Evolutionary conservation across 345 rosid genomes (phyloP), one percentile per base, ranked within the genome.

Genomic region (Populus deltoides): DNA sequence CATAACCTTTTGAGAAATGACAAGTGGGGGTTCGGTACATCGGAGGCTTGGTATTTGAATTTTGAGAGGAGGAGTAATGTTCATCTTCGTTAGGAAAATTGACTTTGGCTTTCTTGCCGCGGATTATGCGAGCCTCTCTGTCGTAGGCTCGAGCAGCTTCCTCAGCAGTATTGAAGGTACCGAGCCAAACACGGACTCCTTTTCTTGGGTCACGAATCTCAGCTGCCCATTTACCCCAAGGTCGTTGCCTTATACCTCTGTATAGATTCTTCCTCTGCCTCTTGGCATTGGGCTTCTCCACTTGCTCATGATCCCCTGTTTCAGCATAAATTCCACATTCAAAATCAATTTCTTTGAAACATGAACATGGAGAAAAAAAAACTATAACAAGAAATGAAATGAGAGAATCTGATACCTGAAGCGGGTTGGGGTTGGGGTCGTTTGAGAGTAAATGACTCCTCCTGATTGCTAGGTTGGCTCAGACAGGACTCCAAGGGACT

Each of bases 151-250:
- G 88, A 39, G 98, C 98, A 3, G 98, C 98, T 78, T 94, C 97
- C 72, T 94, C 97, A 1, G 98, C 90, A 6, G 98, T 92, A 81
- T 89, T 89, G 88, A 87, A 94, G 33, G 98, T 94, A 43, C 98
- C 98, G 13, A 94, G 93, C 98, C 98, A 94, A 51, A 94, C 94
- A 36, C 98, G 94, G 63, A 90, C 94, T 7, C 98, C 98, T 83
- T 93, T 93, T 36, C 92, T 86, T 8, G 98, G 98, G 75, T 93
- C 98, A 41, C 98, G 97, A 78, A 93, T 94, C 93, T 94, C 98
- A 7, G 98, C 98, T 0, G 98, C 98, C 94, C 95, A 92, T 89
- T 94, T 94, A 22, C 97, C 98, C 98, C 98, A 94, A 2, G 98
- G 97, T 0, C 98, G 90, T 73, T 94, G 93, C 88, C 98, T 89